These are phyloP conservation scores for Nasturtium officinale DNA, from an alignment of 345 rosid species.

Conservation along the genomic window DNA sequence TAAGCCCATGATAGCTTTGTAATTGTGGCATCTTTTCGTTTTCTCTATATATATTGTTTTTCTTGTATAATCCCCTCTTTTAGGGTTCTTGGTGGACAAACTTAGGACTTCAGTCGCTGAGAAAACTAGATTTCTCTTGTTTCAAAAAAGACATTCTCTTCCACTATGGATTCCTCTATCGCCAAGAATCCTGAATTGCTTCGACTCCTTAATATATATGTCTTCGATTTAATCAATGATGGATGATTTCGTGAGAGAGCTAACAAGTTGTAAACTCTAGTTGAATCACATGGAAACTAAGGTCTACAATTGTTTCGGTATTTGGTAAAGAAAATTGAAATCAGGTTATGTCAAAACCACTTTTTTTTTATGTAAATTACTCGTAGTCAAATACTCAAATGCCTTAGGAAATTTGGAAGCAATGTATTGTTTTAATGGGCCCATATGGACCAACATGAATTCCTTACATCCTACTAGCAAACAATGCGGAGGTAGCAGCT, in stretches of 20 bases:
- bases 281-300: not conserved
- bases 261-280: not conserved
- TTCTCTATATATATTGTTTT: too few relatives aligned
- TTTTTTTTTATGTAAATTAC: not conserved
- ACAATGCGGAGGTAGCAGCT: not conserved
- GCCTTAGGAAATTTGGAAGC: too few relatives aligned
- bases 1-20: not conserved
- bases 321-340: not conserved
- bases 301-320: not conserved
- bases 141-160: not conserved
- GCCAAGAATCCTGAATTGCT: not conserved
- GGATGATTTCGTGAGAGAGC: not conserved
- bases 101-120: not conserved
- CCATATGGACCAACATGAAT: not conserved
- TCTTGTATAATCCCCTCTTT: not conserved
- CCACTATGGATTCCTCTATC: not conserved
- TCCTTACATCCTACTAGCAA: not conserved
- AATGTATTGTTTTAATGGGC: too few relatives aligned
- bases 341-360: not conserved
- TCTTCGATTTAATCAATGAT: not conserved
- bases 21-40: not conserved
- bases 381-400: not conserved
- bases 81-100: not conserved
- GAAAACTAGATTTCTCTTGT: not conserved
- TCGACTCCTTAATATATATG: not conserved